phyloP scores from a whole-genome alignment of 805 yeast genomes.

The Pichia rugopelliculosa region DNA sequence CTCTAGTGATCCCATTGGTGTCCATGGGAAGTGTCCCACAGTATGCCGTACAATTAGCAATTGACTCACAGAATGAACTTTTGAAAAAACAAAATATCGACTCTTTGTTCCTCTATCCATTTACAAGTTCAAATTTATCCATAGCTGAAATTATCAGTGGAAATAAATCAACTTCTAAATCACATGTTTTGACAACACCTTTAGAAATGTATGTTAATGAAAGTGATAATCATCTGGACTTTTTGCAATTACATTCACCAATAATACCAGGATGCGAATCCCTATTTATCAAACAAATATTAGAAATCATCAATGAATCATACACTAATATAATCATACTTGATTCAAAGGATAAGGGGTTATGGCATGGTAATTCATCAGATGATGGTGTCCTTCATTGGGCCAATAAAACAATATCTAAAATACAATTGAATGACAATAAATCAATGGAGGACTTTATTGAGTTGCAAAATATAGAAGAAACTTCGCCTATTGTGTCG shows the following conservation, averaged over 20 bases:
- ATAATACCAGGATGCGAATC: conserved; percentile 13
- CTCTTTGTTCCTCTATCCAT: conserved; percentile 63
- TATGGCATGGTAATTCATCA: conserved; percentile 2
- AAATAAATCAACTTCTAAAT: neutral
- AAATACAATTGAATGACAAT: neutral
- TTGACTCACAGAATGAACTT: neutral
- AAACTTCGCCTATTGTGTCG: neutral
- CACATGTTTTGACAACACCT: neutral
- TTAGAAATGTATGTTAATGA: conserved; percentile 3
- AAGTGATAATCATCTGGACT: neutral
- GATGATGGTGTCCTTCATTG: neutral
- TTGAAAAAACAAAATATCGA: conserved; percentile 37
- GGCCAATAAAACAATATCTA: neutral
- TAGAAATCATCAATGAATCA: neutral
- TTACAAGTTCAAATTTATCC: conserved; percentile 42
- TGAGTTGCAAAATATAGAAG: neutral
- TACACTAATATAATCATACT: conserved; percentile 5
- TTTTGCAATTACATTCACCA: conserved; percentile 13
- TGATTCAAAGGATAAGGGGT: conserved; percentile 9
- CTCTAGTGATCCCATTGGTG: conserved; percentile 68
- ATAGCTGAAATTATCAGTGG: neutral
- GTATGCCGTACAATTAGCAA: conserved; percentile 31
- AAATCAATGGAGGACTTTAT: neutral
- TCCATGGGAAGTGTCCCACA: conserved; percentile 91
- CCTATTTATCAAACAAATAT: conserved; percentile 9